Evolutionary conservation across 2,329 filamentous ascomycete genomes (phyloP).

Genomic region (Didymella segeticola): DNA sequence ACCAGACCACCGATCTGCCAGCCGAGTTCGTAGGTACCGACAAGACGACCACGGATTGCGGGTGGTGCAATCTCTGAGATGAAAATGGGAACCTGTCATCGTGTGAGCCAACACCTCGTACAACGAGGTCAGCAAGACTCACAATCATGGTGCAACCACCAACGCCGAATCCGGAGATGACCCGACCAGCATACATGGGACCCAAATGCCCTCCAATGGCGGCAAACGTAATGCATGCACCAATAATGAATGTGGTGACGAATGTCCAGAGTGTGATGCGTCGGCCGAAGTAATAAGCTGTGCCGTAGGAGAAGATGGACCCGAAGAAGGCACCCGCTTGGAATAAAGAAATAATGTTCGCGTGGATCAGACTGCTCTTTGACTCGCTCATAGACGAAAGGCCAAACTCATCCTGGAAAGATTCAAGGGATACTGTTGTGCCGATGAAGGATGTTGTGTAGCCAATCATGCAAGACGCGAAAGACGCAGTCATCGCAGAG

Average conservation of each 20-base stretch:
- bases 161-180: slow-evolving; percentile 64
- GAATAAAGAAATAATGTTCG: slow-evolving; percentile 82
- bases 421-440: slow-evolving; percentile 73
- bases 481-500: slow-evolving; percentile 61
- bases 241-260: slow-evolving; percentile 67
- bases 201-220: slow-evolving; percentile 56
- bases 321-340: slow-evolving; percentile 87
- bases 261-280: slow-evolving; percentile 61
- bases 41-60: slow-evolving; percentile 64
- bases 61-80: slow-evolving; percentile 65
- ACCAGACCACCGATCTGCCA: slow-evolving; percentile 56
- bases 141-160: slow-evolving; percentile 52
- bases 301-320: slow-evolving; percentile 62
- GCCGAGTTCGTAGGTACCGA: slow-evolving; percentile 57
- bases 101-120: background rate
- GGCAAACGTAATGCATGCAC: slow-evolving; percentile 74
- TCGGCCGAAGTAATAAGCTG: slow-evolving; percentile 72
- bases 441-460: slow-evolving; percentile 79
- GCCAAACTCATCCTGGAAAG: slow-evolving; percentile 72
- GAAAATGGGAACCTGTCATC: slow-evolving; percentile 65
- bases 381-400: slow-evolving; percentile 59
- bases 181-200: slow-evolving; percentile 63
- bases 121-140: slow-evolving; percentile 33
- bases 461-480: slow-evolving; percentile 65
- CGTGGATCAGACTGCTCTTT: slow-evolving; percentile 66